phyloP scores from a whole-genome alignment of 2,329 filamentous ascomycete genomes.

The Geosmithia putterillii region DNA sequence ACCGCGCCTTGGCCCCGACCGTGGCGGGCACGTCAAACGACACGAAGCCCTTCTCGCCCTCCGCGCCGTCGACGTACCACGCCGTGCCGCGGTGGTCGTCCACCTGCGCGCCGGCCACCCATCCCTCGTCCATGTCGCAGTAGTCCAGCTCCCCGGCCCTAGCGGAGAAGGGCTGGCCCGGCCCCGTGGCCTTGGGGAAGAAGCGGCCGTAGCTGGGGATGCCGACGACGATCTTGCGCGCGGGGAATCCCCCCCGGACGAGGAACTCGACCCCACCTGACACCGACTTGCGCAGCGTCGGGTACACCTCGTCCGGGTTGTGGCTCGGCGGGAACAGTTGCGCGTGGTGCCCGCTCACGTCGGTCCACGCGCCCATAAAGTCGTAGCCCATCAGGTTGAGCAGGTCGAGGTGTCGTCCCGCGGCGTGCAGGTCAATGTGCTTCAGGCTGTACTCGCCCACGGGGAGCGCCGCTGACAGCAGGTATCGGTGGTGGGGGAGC shows the following conservation, averaged over 20 bases:
- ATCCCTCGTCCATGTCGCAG: slow-evolving; percentile 43
- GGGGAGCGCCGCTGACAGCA: slow-evolving; percentile 49
- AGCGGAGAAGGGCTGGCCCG: slow-evolving; percentile 38
- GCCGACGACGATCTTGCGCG: slow-evolving; percentile 48
- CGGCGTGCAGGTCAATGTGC: slow-evolving; percentile 42
- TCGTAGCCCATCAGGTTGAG: slow-evolving; percentile 62
- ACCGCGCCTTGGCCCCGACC: slow-evolving; percentile 48
- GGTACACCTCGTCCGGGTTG: slow-evolving; percentile 10
- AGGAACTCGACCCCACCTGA: slow-evolving; percentile 44
- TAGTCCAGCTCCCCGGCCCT: slow-evolving; percentile 47
- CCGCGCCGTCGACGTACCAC: slow-evolving; percentile 33
- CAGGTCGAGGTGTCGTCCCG: slow-evolving; percentile 41
- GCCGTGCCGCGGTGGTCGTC: slow-evolving; percentile 43
- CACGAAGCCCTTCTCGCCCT: slow-evolving; percentile 36
- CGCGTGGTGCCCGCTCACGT: slow-evolving; percentile 50
- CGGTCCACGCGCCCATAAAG: slow-evolving; percentile 51
- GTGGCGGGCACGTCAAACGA: slow-evolving; percentile 52
- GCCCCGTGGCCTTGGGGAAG: slow-evolving; percentile 39
- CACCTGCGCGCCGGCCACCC: slow-evolving; percentile 23
- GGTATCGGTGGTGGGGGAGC: slow-evolving; percentile 42
- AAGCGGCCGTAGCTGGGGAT: slow-evolving; percentile 51
- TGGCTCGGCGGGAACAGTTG: slow-evolving; percentile 37
- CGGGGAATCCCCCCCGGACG: slow-evolving; percentile 37
- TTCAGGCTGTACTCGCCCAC: slow-evolving; percentile 49
- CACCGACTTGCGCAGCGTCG: slow-evolving; percentile 28